Base-by-base conservation (phyloP, 1,284 basidiomycete genomes). In the Pyrrhoderma lamaoense region DNA sequence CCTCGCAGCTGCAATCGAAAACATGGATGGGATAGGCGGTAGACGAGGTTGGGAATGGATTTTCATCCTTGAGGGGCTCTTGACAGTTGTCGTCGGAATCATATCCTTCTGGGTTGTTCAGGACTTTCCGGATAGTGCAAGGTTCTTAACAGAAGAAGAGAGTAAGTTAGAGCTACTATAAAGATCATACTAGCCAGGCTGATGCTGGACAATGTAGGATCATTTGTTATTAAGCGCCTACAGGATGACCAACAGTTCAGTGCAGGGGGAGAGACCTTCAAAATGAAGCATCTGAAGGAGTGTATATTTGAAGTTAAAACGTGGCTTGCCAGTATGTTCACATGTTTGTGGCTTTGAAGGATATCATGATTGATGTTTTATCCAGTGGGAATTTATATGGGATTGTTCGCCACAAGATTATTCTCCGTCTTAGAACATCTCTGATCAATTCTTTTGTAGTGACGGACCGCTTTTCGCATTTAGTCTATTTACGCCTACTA, bases 11-110 rank as follows among this genome's bases (percentile, higher is more conserved):
- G 82, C 76, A 2, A 85, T 85, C 31, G 70, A 71, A 8, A 81
- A 85, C 42, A 82, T 85, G 81, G 67, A 84, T 55, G 81, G 80
- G 11, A 62, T 87, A 22, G 82, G 75, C 2, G 77, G 80, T 25
- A 77, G 74, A 58, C 68, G 75, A 18, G 82, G 67, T 11, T 77
- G 75, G 74, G 69, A 73, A 11, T 83, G 81, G 82, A 85, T 87
- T 50, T 85, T 88, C 65, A 88, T 89, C 54, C 67, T 90, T 2
- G 86, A 89, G 65, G 87, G 86, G 8, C 67, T 89, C 36, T 70
- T 77, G 40, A 90, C 87, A 0, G 69, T 88, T 27, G 19, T 78
- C 7, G 69, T 73, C 42, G 78, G 74, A 1, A 46, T 69, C 9
- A 64, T 64, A 0, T 75, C 77, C 8, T 80, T 76, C 69, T 80